Conservation (phyloP, 208 protist species). For the Leishmania guyanensis region DNA sequence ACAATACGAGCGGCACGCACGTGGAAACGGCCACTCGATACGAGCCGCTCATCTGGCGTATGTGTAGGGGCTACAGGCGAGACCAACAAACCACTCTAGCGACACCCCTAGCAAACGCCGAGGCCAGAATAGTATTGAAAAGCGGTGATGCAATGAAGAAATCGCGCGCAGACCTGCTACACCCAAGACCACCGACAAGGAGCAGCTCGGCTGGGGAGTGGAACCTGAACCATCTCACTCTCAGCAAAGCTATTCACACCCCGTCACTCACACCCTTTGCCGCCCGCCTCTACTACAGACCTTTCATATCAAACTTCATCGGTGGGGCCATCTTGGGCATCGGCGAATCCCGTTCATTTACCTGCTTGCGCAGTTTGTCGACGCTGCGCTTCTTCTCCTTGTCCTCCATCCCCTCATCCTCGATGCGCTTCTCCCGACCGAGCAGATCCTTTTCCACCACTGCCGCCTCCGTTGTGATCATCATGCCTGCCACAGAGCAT, state of each 20-base stretch:
- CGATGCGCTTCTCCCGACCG: conserved; percentile 49
- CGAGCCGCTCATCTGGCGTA: background rate
- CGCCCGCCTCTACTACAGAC: conserved; percentile 38
- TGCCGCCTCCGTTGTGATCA: conserved; percentile 99
- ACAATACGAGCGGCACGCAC: background rate
- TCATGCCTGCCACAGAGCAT: conserved; percentile 97
- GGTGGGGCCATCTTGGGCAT: conserved; percentile 85
- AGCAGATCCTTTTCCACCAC: conserved; percentile 91
- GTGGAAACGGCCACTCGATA: background rate
- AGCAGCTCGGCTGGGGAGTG: background rate
- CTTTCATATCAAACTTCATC: conserved; percentile 91
- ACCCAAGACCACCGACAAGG: background rate
- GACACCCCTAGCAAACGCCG: background rate
- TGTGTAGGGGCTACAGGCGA: background rate
- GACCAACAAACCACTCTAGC: background rate
- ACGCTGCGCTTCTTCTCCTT: conserved; percentile 76
- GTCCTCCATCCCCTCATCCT: conserved; percentile 85
- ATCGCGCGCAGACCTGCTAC: background rate
- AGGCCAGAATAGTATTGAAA: background rate
- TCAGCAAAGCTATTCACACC: background rate
- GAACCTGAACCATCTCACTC: background rate
- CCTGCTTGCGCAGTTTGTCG: conserved; percentile 67
- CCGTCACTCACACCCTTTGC: background rate
- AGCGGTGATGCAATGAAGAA: background rate
- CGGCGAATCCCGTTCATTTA: conserved; percentile 80